Base-by-base conservation (phyloP, 306 rosid genomes). In the Castanea crenata region DNA sequence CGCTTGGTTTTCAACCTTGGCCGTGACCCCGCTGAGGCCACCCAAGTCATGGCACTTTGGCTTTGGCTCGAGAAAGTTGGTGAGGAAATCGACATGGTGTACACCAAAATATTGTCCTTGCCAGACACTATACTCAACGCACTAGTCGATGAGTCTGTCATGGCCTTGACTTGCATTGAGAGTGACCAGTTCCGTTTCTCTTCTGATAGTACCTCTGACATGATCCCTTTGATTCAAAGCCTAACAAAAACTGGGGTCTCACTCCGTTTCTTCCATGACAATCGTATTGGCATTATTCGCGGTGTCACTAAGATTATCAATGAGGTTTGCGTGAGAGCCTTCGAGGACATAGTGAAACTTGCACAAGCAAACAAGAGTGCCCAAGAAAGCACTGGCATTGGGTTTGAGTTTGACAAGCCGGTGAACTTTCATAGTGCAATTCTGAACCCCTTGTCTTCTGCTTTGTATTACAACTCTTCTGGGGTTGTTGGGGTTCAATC, bases 41-140 rank as follows among this genome's bases (percentile, higher is more conserved):
- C 79, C 0, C 87, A 82, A 1, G 78, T 91, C 20, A 88, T 91
- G 91, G 90, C 89, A 3, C 78, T 93, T 19, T 76, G 92, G 83
- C 32, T 93, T 68, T 93, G 97, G 95, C 75, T 90, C 0, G 98
- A 93, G 35, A 79, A 69, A 0, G 34, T 20, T 1, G 74, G 67
- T 5, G 62, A 56, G 3, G 76, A 86, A 29, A 68, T 23, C 19
- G 74, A 63, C 51, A 16, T 82, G 20, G 62, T 91, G 0, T 35
- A 67, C 16, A 4, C 70, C 29, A 87, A 81, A 44, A 21, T 90
- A 9, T 70, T 84, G 11, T 46, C 46, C 1, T 85, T 91, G 27
- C 85, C 93, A 0, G 75, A 89, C 25, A 1, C 14, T 0, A 61
- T 78, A 5, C 71, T 93, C 1, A 44, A 32, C 5, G 82, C 49